Conservation (phyloP, 148 eudicot species). For the Rhododendron williamsianum region DNA sequence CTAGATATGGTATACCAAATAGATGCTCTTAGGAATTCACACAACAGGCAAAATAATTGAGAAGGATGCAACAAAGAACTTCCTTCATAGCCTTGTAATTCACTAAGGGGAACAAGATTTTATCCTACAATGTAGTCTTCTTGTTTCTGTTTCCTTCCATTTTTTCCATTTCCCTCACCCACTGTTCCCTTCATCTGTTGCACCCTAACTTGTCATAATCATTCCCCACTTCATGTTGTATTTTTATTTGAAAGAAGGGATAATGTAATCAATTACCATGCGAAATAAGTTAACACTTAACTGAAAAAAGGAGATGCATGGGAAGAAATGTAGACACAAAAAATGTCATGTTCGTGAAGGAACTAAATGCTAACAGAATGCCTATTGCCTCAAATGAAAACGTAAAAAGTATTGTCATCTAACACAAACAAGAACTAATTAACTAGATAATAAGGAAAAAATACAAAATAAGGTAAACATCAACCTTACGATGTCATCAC, state of each 20-base stretch:
- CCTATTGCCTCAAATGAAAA: background rate
- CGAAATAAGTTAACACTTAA: background rate
- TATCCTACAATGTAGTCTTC: background rate
- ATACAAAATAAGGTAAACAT: constrained; percentile 6
- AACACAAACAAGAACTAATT: background rate
- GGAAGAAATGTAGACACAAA: background rate
- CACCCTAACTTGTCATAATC: background rate
- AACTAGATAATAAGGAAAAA: background rate
- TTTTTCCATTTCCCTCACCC: background rate
- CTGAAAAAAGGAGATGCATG: background rate
- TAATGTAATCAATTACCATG: background rate
- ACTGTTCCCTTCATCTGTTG: background rate
- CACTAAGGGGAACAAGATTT: background rate
- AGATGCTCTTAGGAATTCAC: background rate
- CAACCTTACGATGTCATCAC: constrained; percentile 97
- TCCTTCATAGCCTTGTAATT: background rate
- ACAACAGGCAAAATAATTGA: background rate
- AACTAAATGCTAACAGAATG: background rate
- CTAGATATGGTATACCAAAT: background rate
- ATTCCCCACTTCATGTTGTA: background rate
- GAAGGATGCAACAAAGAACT: background rate
- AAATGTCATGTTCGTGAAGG: background rate
- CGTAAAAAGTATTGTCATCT: background rate
- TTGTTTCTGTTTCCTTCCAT: background rate
- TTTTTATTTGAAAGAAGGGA: background rate